Percentiles rank a stretch among this genome's conserved stretches.
Evolutionary conservation across 768 basidiomycete genomes (phyloP).

Genomic region (Hortiboletus flavorubellus): DNA sequence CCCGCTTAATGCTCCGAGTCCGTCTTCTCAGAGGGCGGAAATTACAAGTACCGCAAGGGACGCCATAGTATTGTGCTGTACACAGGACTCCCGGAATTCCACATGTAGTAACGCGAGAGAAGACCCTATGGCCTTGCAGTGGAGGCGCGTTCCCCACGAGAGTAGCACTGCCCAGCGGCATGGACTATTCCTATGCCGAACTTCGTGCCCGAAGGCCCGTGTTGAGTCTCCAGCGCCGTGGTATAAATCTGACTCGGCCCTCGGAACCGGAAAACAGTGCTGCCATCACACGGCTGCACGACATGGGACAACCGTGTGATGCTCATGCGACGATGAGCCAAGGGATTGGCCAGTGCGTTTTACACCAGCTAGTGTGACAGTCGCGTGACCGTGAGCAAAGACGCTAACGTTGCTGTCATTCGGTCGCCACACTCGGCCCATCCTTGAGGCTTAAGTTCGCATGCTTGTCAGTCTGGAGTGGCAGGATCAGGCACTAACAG

Average conservation of each 20-base stretch:
- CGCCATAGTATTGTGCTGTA: slow-evolving; percentile 5
- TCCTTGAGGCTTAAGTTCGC: not conserved
- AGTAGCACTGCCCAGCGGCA: slow-evolving; percentile 7
- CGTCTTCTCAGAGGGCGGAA: slow-evolving; percentile 16
- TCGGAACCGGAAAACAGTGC: slow-evolving; percentile 23
- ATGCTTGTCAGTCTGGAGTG: slow-evolving; percentile 6
- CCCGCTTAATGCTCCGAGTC: not conserved
- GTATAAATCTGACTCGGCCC: slow-evolving; percentile 14
- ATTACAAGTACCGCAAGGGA: slow-evolving; percentile 19
- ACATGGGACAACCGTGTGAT: slow-evolving; percentile 10
- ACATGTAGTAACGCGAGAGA: slow-evolving; percentile 3
- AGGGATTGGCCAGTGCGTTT: slow-evolving; percentile 5
- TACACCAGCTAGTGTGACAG: slow-evolving; percentile 1
- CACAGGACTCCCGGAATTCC: not conserved
- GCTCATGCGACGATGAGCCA: slow-evolving; percentile 10
- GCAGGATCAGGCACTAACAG: not conserved
- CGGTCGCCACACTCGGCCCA: not conserved
- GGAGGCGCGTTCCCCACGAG: slow-evolving; percentile 12
- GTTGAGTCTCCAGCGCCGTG: slow-evolving; percentile 4
- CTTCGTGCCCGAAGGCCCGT: slow-evolving; percentile 4
- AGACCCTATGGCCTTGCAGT: slow-evolving; percentile 18
- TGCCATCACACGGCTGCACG: slow-evolving; percentile 2
- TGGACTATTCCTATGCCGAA: slow-evolving; percentile 1
- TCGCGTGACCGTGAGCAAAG: not conserved
- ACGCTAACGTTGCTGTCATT: not conserved